Base-by-base conservation (phyloP, 306 rosid species). In the Vigna trinervia region DNA sequence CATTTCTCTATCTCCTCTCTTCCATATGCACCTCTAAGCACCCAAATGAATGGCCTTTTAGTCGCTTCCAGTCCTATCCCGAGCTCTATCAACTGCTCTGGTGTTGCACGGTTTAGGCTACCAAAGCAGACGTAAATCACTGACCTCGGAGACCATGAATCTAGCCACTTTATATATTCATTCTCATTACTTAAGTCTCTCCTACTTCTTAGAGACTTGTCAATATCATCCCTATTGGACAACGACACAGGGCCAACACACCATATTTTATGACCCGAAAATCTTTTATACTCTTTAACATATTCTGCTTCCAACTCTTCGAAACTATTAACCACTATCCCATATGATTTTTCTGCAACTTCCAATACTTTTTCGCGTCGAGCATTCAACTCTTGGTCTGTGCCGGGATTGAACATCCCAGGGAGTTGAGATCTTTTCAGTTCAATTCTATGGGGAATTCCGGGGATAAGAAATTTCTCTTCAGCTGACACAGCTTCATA, bases 91-190 rank as follows among this genome's bases (percentile, higher is more conserved):
- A 86, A 26, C 52, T 90, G 92, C 53, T 64, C 46, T 0, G 83
- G 53, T 3, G 73, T 81, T 8, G 81, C 82, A n/a, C 80, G 73
- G 23, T 81, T 76, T 5, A 90, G 61, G 73, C 92, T 90, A 32
- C 92, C 95, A 3, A 90, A 81, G 39, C 90, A 90, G 7, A 71
- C 90, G 61, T 86, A 90, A 19, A 90, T 30, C 20, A 86, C 90
- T 0, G 83, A 80, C 15, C 71, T 28, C 15, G 13, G 23, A n/a
- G 82, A 72, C 89, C 80, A 69, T 2, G 43, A 78, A 69, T 83
- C 86, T 23, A 86, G 90, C 92, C 92, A 88, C 28, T 83, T 57
- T 36, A 57, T 34, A 23, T 23, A 23, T 15, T 10, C n/a, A 0
- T 32, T 57, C 36, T 57, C 63, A 23, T 23, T 14, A 22, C 63